Evolutionary conservation across 495 filamentous ascomycete genomes (phyloP).

Genomic region (Podospora comata): DNA sequence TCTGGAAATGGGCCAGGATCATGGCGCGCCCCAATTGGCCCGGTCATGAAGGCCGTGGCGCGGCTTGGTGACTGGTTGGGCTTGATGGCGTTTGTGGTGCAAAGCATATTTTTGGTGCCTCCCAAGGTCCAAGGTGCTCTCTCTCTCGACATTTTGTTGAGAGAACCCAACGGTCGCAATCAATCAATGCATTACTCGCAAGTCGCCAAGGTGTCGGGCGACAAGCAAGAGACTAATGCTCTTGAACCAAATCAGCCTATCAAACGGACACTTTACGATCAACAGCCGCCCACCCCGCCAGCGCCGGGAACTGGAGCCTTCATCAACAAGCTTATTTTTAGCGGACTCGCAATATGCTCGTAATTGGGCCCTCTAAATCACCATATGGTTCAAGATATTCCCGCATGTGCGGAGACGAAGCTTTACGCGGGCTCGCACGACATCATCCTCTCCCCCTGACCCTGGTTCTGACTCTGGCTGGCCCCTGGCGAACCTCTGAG

Average conservation of each 20-base stretch:
- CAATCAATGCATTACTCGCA: not conserved
- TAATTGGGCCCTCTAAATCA: constrained; percentile 14
- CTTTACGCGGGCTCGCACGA: constrained; percentile 5
- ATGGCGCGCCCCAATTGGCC: constrained; percentile 26
- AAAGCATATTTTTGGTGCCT: constrained; percentile 25
- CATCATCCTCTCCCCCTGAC: not conserved
- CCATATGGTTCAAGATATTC: constrained; percentile 14
- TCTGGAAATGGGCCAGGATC: constrained; percentile 23
- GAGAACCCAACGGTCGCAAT: not conserved
- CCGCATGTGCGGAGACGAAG: constrained; percentile 26
- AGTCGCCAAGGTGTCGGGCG: not conserved
- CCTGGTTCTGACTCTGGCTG: not conserved
- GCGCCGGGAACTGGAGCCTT: constrained; percentile 15
- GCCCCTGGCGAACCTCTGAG: too few species aligned
- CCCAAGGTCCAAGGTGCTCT: not conserved
- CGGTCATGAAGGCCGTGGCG: constrained; percentile 17
- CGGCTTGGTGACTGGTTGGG: constrained; percentile 5
- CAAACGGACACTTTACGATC: constrained; percentile 1
- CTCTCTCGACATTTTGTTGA: not conserved
- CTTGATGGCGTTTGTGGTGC: constrained; percentile 9
- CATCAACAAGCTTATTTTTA: constrained; percentile 23
- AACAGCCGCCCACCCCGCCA: constrained; percentile 21
- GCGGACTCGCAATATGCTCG: constrained; percentile 16
- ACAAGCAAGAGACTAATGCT: not conserved
- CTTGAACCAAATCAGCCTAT: not conserved